A percentile compares a stretch with the other conserved stretches of the same genome.
Conservation (phyloP, 2,329 filamentous ascomycete genomes). For the Phaeosphaeriaceae sp. region DNA sequence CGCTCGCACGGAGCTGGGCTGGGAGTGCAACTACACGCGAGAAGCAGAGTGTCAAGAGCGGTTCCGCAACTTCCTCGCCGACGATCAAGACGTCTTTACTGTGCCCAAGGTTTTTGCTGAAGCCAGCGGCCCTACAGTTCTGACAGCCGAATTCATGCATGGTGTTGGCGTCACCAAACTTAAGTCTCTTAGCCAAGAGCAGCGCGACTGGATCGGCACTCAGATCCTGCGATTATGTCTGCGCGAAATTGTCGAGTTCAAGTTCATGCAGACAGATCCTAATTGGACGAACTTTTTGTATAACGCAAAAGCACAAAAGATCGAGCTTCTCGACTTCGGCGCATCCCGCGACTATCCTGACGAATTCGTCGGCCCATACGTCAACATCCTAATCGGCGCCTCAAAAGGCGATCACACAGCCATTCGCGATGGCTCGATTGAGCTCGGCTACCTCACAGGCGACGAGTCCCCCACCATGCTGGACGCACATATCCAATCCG, state of each 20-base stretch:
- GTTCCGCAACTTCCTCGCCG: constrained; percentile 78
- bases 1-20: constrained; percentile 86
- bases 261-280: constrained; percentile 98
- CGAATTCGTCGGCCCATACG: constrained; percentile 80
- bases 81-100: constrained; percentile 75
- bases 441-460: constrained; percentile 90
- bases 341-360: constrained; percentile 86
- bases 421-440: constrained; percentile 72
- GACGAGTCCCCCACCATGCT: constrained; percentile 86
- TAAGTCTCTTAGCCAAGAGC: constrained; percentile 75
- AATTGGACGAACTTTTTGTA: constrained; percentile 99
- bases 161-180: constrained; percentile 86
- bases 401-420: constrained; percentile 70
- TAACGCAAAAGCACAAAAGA: constrained; percentile 72
- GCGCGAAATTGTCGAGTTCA: constrained; percentile 91
- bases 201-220: constrained; percentile 95
- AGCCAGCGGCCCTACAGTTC: constrained; percentile 82
- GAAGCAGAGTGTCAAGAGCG: constrained; percentile 82
- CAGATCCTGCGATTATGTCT: constrained; percentile 91
- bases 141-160: constrained; percentile 92
- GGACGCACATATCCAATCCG: constrained; percentile 85
- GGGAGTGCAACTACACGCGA: constrained; percentile 95
- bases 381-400: constrained; percentile 80
- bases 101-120: constrained; percentile 80
- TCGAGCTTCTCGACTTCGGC: constrained; percentile 95